Evolutionary conservation across 1,284 basidiomycete genomes (phyloP), one percentile per base, ranked within the genome.

Genomic region (Neolentinus lepideus): DNA sequence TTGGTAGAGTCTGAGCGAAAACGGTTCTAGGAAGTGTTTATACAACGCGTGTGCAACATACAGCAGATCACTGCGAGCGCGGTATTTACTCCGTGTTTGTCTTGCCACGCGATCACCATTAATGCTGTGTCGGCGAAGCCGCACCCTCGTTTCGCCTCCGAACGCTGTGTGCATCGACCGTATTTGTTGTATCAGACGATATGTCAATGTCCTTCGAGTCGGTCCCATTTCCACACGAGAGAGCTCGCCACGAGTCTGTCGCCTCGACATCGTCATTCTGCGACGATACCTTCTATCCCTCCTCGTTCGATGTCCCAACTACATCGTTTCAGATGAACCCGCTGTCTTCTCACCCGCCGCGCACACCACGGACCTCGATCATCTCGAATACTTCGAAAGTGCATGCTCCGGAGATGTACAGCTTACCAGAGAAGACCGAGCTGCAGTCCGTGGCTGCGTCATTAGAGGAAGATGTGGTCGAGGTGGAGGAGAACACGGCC

Each of bases 301-400:
- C 71, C 10, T 66, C 69, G 46, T 80, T 75, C 59, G 76, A 77
- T 47, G 61, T 70, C 29, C 62, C 67, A 46, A 62, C 71, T 51
- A 72, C 75, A 26, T 76, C 78, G 16, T 90, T 90, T 63, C 86
- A 87, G 61, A 85, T 90, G 78, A 90, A 90, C 65, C 88, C 88
- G 16, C 78, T 84, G 52, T 88, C 87, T 8, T 75, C 79, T 2
- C 88, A 88, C 65, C 88, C 88, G 0, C 88, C 88, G 21, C 78
- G 88, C 38, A 88, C 86, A 35, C 85, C 88, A 3, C 78, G 81
- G 59, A 75, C 77, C 8, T 85, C 83, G 2, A 64, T 79, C 36
- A 69, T 72, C 22, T 66, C 72, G 22, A 59, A 54, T 36, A 33
- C 55, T 9, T 50, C 50, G 36, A 59, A 60, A 29, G 61, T 68